These are phyloP conservation scores for Berkeleyomyces rouxiae DNA, from an alignment of 2,329 filamentous ascomycete species.

Conservation along the genomic window DNA sequence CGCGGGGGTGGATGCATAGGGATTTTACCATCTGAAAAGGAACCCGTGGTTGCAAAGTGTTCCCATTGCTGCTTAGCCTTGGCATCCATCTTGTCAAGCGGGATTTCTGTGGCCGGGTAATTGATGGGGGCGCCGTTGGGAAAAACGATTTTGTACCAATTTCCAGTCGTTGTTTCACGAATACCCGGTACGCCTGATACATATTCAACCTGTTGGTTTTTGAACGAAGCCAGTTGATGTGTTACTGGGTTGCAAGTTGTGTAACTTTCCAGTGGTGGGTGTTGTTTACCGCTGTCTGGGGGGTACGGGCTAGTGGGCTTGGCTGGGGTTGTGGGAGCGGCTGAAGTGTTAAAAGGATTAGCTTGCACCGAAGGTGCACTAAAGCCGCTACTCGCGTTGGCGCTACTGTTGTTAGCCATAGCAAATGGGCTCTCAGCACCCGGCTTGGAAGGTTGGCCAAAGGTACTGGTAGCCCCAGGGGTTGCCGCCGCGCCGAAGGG, in stretches of 20 bases:
- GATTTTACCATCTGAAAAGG: conserved; percentile 54
- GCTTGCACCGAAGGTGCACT: conserved; percentile 3
- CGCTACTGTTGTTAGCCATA: not conserved
- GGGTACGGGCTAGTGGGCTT: conserved; percentile 25
- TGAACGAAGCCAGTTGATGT: conserved; percentile 39
- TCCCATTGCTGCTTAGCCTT: conserved; percentile 46
- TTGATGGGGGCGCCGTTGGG: conserved; percentile 50
- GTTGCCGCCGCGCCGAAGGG: conserved; percentile 20
- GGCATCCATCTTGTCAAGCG: conserved; percentile 39
- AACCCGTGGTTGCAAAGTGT: conserved; percentile 45
- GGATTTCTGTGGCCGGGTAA: conserved; percentile 45
- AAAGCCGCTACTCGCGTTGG: conserved; percentile 7
- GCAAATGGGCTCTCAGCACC: conserved; percentile 11
- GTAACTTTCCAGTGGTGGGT: conserved; percentile 30
- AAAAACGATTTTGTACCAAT: conserved; percentile 53
- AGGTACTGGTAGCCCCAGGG: conserved; percentile 5
- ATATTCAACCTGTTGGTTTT: conserved; percentile 46
- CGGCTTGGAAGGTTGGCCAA: conserved; percentile 11
- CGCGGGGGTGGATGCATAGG: conserved; percentile 62
- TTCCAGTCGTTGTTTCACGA: conserved; percentile 32
- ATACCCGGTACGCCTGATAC: conserved; percentile 31
- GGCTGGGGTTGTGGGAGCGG: conserved; percentile 11
- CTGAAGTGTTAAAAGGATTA: conserved; percentile 3
- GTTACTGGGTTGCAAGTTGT: conserved; percentile 24
- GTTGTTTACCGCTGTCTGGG: conserved; percentile 27